Conservation (phyloP, 2,329 filamentous ascomycete genomes). For the Colletotrichum spinosum region DNA sequence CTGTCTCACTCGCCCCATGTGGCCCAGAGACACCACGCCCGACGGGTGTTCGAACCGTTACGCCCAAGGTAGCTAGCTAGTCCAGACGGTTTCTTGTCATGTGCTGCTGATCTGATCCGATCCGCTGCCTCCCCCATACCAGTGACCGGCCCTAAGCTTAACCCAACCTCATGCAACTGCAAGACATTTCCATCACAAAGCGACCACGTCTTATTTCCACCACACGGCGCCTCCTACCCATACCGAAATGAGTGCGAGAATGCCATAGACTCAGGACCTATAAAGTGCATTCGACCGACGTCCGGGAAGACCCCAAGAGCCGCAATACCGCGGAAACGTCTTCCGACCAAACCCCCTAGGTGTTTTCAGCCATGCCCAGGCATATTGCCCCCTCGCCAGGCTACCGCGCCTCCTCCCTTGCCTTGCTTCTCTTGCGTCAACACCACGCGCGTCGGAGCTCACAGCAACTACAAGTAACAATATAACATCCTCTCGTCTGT, state of each 20-base stretch:
- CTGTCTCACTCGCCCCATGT: constrained; percentile 16
- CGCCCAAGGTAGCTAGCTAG: background rate
- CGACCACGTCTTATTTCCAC: background rate
- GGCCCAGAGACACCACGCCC: constrained; percentile 12
- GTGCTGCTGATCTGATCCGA: background rate
- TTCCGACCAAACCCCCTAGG: constrained; percentile 18
- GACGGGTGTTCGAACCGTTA: background rate
- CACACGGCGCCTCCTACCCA: background rate
- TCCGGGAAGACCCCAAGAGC: constrained; percentile 27
- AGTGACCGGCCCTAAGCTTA: constrained; percentile 19
- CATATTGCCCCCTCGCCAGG: constrained; percentile 13
- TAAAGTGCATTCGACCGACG: background rate
- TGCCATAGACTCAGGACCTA: background rate
- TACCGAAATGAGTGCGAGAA: background rate
- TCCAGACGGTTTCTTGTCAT: too few relatives aligned
- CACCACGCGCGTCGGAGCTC: too few relatives aligned
- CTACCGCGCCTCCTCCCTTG: too few relatives aligned
- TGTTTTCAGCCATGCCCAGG: constrained; percentile 38
- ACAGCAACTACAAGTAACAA: too few relatives aligned
- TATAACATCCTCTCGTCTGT: too few relatives aligned
- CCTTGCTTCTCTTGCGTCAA: too few relatives aligned
- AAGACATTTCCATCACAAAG: constrained; percentile 10
- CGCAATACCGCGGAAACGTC: constrained; percentile 22
- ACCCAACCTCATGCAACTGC: constrained; percentile 31
- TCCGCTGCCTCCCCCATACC: constrained; percentile 6